Base-by-base conservation (phyloP, 192 early-diverging fungal genomes). In the Thamnidium elegans region DNA sequence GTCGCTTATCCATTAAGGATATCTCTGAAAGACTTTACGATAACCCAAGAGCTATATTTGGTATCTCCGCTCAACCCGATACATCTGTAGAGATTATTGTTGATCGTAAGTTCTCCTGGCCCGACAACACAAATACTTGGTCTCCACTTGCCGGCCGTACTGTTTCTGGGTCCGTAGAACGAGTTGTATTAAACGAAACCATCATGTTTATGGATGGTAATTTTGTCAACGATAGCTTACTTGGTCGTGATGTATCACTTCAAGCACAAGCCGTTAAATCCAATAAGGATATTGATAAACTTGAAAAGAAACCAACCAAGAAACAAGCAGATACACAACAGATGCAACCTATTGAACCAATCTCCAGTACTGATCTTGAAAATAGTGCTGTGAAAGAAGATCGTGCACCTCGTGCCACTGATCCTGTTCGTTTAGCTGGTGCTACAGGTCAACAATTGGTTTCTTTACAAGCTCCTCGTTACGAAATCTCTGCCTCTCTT, bases 31-130 rank as follows among this genome's bases (percentile, higher is more conserved):
- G 89, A 47, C 68, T 96, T 34, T 89, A 92, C 77, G 84, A 83
- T 13, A 95, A 95, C 71, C 97, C 97, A 32, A 84, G 87, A 54
- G 78, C 83, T 50, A 97, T 99, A 80, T 94, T 99, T 75, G 89
- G 89, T 20, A 72, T 99, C n/a, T 86, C 92, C n/a, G 85, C 89
- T 65, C 93, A 97, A 78, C 75, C 87, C 8, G 94, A 97, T 65
- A 97, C 96, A 11, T 96, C 93, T 51, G 81, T 99, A 26, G 96
- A 99, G 81, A 84, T 98, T 54, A 93, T 97, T 74, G 77, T 94
- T 62, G 94, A 95, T 67, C 86, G 94, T 19, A 70, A 80, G 39
- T 77, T 72, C 14, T 60, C 75, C 9, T 73, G 87, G n/a, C 65
- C 83, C 31, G 52, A 63, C 15, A 73, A 66, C 45, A 55, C 64